Base-by-base conservation (phyloP, 176 grass and related monocot species). In the Hyparrhenia diplandra region DNA sequence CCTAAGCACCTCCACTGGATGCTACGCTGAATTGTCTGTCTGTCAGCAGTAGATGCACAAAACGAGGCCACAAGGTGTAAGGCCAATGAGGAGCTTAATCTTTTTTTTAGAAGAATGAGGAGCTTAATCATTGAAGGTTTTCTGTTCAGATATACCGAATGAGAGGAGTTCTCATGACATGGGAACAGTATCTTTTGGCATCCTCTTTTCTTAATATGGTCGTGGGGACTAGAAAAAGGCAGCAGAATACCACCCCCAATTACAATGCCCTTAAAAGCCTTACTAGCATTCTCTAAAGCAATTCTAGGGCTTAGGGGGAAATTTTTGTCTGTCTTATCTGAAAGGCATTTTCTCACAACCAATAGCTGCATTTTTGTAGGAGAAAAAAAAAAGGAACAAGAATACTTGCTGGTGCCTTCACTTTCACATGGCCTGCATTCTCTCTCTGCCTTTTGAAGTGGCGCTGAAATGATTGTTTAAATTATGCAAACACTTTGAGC, bases 401-500 rank as follows among this genome's bases (percentile, higher is more conserved):
- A 88, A 90, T 92, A 88, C 74, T 77, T 71, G 74, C 10, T 73
- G 71, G 86, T 61, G 75, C 75, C 69, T 80, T 86, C 83, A 83
- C 85, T 86, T 90, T 92, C 93, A 90, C 82, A 83, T 82, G 87
- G 82, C 69, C 65, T 81, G 87, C 87, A 89, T 80, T 52, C 57
- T 67, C 71, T 72, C 46, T 69, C 69, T 76, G 58, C 37, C 64
- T 83, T 91, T 87, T 81, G 67, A 91, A 93, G 88, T 86, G 86
- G 55, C 17, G 72, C 60, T 69, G 86, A 82, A 91, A 83, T 93
- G 84, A 87, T 87, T 91, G 89, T 84, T 91, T 87, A 83, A 92
- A 85, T 81, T 84, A 76, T 84, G 68, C 88, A 78, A 67, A 68
- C 60, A 61, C 80, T 71, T 82, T 43, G 67, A 58, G 78, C 51